A percentile compares a stretch with the other conserved stretches of the same genome.
phyloP scores from a whole-genome alignment of 768 basidiomycete genomes.

The Boletus barrowsii region DNA sequence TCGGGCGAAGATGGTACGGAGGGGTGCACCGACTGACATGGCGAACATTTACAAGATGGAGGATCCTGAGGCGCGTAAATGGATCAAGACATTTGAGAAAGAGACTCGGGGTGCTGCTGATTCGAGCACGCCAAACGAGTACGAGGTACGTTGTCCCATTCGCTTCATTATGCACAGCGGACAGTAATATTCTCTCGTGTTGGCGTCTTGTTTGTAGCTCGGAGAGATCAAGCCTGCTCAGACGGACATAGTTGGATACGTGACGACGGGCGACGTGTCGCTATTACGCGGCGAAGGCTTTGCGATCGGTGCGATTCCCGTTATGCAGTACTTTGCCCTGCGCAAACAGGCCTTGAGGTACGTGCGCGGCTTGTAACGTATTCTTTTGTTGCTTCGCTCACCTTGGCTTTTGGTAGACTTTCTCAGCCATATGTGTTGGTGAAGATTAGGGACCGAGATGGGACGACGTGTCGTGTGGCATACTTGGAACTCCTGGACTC shows the following conservation, averaged over 20 bases:
- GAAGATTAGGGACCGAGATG: constrained; percentile 62
- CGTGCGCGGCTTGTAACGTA: background rate
- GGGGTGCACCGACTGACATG: constrained; percentile 74
- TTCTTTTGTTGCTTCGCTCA: background rate
- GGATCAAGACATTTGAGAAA: constrained; percentile 38
- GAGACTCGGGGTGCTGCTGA: constrained; percentile 7
- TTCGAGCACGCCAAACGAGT: constrained; percentile 20
- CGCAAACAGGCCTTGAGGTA: constrained; percentile 47
- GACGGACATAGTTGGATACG: constrained; percentile 66
- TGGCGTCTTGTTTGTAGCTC: constrained; percentile 35
- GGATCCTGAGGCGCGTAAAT: constrained; percentile 49
- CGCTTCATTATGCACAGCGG: background rate
- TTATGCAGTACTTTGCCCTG: constrained; percentile 50
- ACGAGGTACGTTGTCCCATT: constrained; percentile 25
- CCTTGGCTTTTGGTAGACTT: constrained; percentile 12
- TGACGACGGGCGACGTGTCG: constrained; percentile 83
- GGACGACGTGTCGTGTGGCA: constrained; percentile 53
- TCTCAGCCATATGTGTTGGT: constrained; percentile 42
- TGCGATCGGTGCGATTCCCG: constrained; percentile 71
- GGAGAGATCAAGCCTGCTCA: constrained; percentile 41
- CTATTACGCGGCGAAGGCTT: constrained; percentile 74
- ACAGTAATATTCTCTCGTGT: background rate
- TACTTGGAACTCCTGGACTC: constrained; percentile 37
- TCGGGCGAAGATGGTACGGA: constrained; percentile 52
- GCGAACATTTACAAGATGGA: constrained; percentile 67